Percentiles rank a stretch among this genome's conserved stretches.
Evolutionary conservation across 108 stramenopile genomes (phyloP).

Genomic region (Cyclotella atomus): DNA sequence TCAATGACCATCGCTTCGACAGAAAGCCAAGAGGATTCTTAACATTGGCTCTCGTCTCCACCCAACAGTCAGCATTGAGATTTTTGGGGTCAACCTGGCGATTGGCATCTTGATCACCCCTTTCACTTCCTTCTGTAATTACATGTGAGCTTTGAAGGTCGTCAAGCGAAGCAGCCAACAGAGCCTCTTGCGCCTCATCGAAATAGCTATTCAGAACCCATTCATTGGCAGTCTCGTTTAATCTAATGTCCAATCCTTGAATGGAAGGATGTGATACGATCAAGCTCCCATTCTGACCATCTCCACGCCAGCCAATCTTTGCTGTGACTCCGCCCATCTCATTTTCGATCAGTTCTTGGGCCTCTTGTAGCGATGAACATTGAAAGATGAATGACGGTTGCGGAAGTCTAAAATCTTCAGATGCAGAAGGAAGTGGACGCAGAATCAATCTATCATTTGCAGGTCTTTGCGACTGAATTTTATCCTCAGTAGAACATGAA

Average conservation of each 20-base stretch:
- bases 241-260: constrained; percentile 70
- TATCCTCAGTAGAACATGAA: not conserved
- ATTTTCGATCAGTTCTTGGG: constrained; percentile 14
- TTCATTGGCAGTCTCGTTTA: constrained; percentile 41
- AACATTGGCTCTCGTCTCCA: constrained; percentile 81
- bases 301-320: constrained; percentile 67
- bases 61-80: constrained; percentile 78
- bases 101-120: constrained; percentile 11
- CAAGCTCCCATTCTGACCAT: constrained; percentile 56
- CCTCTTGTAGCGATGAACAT: constrained; percentile 25
- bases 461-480: not conserved
- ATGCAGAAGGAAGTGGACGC: constrained; percentile 76
- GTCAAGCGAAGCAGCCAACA: constrained; percentile 73
- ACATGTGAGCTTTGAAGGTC: constrained; percentile 78
- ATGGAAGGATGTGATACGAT: constrained; percentile 67
- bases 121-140: constrained; percentile 46
- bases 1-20: constrained; percentile 13
- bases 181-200: constrained; percentile 80
- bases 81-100: constrained; percentile 33
- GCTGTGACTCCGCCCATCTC: constrained; percentile 32
- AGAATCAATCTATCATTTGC: constrained; percentile 42
- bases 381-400: constrained; percentile 79
- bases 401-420: constrained; percentile 64
- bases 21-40: constrained; percentile 70
- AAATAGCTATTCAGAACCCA: constrained; percentile 64